Evolutionary conservation across 257 asterid genomes (phyloP).

Genomic region (Solanum raphanifolium): DNA sequence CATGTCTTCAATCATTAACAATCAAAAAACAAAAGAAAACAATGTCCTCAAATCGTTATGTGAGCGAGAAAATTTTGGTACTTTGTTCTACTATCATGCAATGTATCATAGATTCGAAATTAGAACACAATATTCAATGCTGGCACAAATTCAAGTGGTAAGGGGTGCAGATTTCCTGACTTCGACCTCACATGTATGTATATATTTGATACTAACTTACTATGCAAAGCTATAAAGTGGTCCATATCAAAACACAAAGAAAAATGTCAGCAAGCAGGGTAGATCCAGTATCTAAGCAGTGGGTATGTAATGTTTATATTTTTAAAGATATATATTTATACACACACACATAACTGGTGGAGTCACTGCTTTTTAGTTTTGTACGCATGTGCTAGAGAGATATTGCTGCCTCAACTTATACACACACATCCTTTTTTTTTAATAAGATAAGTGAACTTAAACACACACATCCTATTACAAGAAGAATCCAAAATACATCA

Average conservation of each 20-base stretch:
- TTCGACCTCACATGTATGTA: background rate
- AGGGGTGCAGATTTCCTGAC: background rate
- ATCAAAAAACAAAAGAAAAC: background rate
- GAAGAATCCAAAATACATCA: background rate
- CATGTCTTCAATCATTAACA: background rate
- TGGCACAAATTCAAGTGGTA: background rate
- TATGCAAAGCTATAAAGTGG: background rate
- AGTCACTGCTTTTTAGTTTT: background rate
- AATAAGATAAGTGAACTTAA: too few species aligned
- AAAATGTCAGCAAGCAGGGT: background rate
- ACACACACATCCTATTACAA: background rate
- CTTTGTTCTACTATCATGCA: background rate
- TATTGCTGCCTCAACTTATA: background rate
- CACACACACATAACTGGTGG: background rate
- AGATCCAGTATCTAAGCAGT: background rate
- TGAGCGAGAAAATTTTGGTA: background rate
- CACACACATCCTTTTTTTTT: background rate
- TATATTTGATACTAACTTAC: background rate
- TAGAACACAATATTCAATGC: background rate
- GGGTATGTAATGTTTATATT: background rate
- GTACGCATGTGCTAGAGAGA: background rate
- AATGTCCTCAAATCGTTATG: background rate
- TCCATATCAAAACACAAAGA: background rate
- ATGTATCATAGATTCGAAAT: background rate
- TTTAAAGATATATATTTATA: too few species aligned